Percentiles rank a stretch among this genome's conserved stretches.
Evolutionary conservation across 169 alveolate species (phyloP).

Genomic region (Plasmodium yoelii): DNA sequence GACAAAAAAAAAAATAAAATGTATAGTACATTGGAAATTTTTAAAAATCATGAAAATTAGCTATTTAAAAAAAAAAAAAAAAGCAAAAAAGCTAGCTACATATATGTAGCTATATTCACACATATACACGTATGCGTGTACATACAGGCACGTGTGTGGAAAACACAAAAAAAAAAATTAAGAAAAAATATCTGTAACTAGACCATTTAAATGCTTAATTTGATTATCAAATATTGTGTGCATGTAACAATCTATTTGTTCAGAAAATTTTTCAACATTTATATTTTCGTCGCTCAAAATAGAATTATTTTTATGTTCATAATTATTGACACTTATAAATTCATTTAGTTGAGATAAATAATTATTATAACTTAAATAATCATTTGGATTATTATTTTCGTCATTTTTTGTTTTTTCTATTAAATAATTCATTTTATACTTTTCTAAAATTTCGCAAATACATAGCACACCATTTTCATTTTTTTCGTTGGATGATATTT

Average conservation of each 20-base stretch:
- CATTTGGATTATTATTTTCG: not conserved
- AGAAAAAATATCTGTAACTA: slow-evolving; percentile 32
- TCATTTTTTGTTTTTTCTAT: slow-evolving; percentile 1
- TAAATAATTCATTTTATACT: slow-evolving; percentile 9
- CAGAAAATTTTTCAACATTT: slow-evolving; percentile 18
- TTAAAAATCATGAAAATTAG: no score
- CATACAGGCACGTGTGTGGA: no score
- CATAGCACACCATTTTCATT: not conserved
- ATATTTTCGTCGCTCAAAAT: not conserved
- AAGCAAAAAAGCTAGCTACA: no score
- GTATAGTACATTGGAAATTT: no score
- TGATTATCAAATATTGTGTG: slow-evolving; percentile 28
- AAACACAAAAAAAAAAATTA: not conserved
- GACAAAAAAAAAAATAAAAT: no score
- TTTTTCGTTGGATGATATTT: not conserved
- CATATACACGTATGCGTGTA: no score
- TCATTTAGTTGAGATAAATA: slow-evolving; percentile 1
- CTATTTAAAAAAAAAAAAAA: no score
- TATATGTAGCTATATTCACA: no score
- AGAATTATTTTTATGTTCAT: not conserved
- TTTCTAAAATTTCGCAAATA: slow-evolving; percentile 27
- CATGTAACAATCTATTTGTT: slow-evolving; percentile 35
- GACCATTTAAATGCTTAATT: slow-evolving; percentile 19
- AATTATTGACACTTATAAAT: slow-evolving; percentile 6
- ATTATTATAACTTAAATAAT: not conserved